Evolutionary conservation across 345 rosid species (phyloP), one percentile per base, ranked within the genome.

Genomic region (Salix dunnii): DNA sequence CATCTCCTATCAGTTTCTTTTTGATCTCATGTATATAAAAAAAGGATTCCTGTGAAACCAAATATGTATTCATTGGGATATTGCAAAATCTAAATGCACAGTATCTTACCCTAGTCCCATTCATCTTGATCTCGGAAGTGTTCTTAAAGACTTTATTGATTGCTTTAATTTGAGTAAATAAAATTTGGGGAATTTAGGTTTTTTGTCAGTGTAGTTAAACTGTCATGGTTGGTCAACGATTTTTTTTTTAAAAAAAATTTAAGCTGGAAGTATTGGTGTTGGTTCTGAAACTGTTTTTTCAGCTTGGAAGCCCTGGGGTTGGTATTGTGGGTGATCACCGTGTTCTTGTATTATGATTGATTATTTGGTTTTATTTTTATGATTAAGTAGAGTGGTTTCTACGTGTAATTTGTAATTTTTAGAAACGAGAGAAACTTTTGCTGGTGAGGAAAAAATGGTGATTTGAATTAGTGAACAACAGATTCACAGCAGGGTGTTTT

Each of bases 101-200:
- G 48, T 62, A 17, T 75, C 83, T 76, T 55, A 81, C 92, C 90
- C 89, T 91, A 20, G 90, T 88, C 31, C 89, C 90, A 16, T 88
- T 91, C 89, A 89, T 91, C 82, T 89, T 91, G 2, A 89, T 88
- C 84, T 87, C 90, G 23, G 89, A 86, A 2, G 92, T 87, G 88
- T 89, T 84, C 79, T 87, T 89, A 13, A 88, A 88, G 75, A 88
- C 86, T 79, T 81, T 84, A 78, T 88, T 91, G 40, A 91, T 80
- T 3, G 92, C 91, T 31, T 89, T 91, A 69, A 89, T 89, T 84
- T 91, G 92, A 4, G 92, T 89, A 74, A 78, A 82, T 91, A 42
- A 42, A 11, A 40, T 40, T 42, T 42, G 14, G 46, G 46, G 46
- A 42, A 42, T 42, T 11, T 42, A 42, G 46, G 46, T 3, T 2